Evolutionary conservation across 108 stramenopile genomes (phyloP).

Genomic region (Chaetoceros tenuissimus): DNA sequence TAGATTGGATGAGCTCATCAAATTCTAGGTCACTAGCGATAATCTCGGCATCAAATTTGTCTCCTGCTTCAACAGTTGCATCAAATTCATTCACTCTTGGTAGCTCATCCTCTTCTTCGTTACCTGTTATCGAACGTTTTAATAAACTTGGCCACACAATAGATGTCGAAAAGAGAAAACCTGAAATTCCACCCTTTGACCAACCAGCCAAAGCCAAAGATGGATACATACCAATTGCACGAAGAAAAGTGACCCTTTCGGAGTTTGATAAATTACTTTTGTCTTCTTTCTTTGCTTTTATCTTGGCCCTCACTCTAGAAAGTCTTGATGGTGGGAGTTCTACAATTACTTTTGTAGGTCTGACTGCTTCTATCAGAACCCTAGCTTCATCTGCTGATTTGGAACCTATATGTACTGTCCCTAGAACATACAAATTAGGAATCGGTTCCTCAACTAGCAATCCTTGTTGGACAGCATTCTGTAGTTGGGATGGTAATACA

Average conservation of each 20-base stretch:
- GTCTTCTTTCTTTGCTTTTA: background rate
- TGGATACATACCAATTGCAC: background rate
- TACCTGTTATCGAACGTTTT: background rate
- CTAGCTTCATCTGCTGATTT: background rate
- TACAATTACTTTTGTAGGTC: background rate
- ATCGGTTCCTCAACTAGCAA: background rate
- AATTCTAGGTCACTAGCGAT: background rate
- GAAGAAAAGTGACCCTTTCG: background rate
- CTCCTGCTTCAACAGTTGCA: background rate
- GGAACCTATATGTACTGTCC: slow-evolving; percentile 1
- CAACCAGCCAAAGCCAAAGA: background rate
- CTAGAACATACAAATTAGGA: background rate
- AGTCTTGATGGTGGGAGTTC: background rate
- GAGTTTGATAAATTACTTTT: too few relatives aligned
- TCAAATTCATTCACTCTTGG: background rate
- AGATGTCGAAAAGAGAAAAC: background rate
- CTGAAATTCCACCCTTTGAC: background rate
- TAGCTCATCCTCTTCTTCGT: background rate
- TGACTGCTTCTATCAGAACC: background rate
- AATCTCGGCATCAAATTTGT: background rate
- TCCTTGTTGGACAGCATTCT: too few relatives aligned
- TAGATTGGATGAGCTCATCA: background rate
- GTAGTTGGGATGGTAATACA: too few relatives aligned
- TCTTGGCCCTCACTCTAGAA: background rate
- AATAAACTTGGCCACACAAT: slow-evolving; percentile 1